Percentiles rank a stretch among this genome's conserved stretches.
Evolutionary conservation across 305 asterid genomes (phyloP).

Genomic region (Nicotiana rustica): DNA sequence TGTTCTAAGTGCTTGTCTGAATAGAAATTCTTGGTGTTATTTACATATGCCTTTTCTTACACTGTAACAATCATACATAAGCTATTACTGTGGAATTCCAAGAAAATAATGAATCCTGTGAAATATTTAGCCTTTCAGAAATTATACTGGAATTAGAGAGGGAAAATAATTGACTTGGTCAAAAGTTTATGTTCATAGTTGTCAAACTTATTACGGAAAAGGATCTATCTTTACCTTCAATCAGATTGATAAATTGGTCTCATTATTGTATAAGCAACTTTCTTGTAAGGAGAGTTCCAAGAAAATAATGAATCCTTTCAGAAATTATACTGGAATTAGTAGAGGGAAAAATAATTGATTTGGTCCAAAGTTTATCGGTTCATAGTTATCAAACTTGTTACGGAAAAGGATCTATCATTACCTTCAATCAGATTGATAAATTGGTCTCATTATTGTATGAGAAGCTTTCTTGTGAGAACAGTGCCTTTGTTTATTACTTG

Average conservation of each 20-base stretch:
- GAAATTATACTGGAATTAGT: not conserved
- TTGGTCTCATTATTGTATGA: not conserved
- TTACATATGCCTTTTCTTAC: too few species aligned
- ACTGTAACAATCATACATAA: not conserved
- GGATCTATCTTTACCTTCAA: constrained; percentile 18
- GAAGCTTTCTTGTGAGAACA: not conserved
- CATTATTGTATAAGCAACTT: not conserved
- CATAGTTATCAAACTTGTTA: too few species aligned
- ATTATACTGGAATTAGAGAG: not conserved
- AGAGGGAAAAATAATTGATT: not conserved
- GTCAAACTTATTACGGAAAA: not conserved
- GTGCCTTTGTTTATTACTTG: constrained; percentile 22
- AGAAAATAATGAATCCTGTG: constrained; percentile 6
- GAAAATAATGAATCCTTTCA: constrained; percentile 17
- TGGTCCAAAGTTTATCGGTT: too few species aligned
- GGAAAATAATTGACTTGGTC: too few species aligned
- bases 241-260: constrained; percentile 3
- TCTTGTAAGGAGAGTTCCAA: not conserved
- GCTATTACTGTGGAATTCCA: not conserved
- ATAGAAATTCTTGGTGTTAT: not conserved
- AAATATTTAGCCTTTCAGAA: not conserved
- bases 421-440: constrained; percentile 13
- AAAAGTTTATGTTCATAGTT: too few species aligned
- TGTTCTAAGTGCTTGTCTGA: not conserved
- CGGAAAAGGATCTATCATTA: constrained; percentile 5